phyloP scores from a whole-genome alignment of 176 grass and related monocot species.

The Rhynchospora tenuis region DNA sequence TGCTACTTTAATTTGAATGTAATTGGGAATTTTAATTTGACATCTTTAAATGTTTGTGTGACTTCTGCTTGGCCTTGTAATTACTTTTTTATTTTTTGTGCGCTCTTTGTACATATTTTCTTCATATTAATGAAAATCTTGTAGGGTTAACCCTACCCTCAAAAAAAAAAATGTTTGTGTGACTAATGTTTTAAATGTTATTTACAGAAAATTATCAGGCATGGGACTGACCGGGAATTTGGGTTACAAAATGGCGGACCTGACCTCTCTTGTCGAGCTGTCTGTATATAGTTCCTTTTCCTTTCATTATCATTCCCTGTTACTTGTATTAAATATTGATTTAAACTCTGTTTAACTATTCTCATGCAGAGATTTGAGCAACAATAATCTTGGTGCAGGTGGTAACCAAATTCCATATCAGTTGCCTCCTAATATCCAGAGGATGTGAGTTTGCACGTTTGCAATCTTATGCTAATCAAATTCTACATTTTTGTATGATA shows the following conservation, averaged over 20 bases:
- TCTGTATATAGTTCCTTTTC: constrained; percentile 35
- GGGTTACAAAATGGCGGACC: constrained; percentile 68
- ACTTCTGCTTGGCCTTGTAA: no score
- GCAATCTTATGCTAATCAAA: background rate
- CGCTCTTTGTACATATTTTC: no score
- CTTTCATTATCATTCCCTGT: background rate
- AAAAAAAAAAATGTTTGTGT: constrained; percentile 24
- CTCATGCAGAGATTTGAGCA: constrained; percentile 58
- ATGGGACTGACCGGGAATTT: constrained; percentile 62
- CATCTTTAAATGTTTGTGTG: constrained; percentile 23
- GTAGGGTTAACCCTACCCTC: no score
- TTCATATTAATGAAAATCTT: no score
- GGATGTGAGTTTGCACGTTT: constrained; percentile 48
- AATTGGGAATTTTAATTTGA: constrained; percentile 22
- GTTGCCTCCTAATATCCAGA: constrained; percentile 76
- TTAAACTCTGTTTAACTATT: constrained; percentile 13
- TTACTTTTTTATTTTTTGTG: no score
- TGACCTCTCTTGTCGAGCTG: constrained; percentile 63
- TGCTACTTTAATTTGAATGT: background rate
- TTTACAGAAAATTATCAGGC: constrained; percentile 55
- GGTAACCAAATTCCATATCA: constrained; percentile 52
- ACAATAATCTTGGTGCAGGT: constrained; percentile 70
- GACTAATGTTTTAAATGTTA: background rate
- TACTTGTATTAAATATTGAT: background rate
- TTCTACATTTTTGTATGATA: background rate